Percentiles rank a stretch among this genome's conserved stretches.
These are phyloP conservation scores for Metroxylon sagu DNA, from an alignment of 176 grass and related monocot species.

Conservation along the genomic window DNA sequence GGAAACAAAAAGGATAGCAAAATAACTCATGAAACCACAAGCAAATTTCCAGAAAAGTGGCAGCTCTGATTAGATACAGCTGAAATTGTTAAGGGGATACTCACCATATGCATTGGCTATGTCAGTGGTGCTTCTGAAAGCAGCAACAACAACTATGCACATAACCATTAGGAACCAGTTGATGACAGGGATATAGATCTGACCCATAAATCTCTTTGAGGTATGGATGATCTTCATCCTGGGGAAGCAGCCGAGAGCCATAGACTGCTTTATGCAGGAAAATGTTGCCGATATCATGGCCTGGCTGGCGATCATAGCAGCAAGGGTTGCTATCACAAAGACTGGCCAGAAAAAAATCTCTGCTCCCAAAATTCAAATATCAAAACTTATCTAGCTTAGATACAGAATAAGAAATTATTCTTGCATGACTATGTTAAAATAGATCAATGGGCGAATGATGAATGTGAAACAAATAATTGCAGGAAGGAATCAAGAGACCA, in stretches of 20 bases:
- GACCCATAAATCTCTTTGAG: constrained; percentile 87
- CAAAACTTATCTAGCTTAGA: not conserved
- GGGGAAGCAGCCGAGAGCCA: constrained; percentile 96
- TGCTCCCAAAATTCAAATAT: constrained; percentile 17
- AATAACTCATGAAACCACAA: not conserved
- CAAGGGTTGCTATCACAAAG: constrained; percentile 89
- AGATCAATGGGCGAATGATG: no score
- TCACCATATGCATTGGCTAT: constrained; percentile 95
- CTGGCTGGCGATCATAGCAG: constrained; percentile 98
- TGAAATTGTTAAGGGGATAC: constrained; percentile 2
- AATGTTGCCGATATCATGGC: constrained; percentile 99
- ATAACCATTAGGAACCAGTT: constrained; percentile 98
- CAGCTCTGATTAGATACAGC: no score
- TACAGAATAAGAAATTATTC: no score
- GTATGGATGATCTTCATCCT: constrained; percentile 92
- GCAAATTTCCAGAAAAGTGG: not conserved
- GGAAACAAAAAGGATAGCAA: not conserved
- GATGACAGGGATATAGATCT: constrained; percentile 96
- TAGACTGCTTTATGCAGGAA: constrained; percentile 97
- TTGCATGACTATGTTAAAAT: no score
- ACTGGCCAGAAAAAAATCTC: constrained; percentile 84
- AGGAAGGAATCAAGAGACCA: not conserved
- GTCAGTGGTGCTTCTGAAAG: constrained; percentile 83
- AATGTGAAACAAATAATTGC: no score
- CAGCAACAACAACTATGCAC: constrained; percentile 81